A percentile compares a stretch with the other conserved stretches of the same genome.
Conservation (phyloP, 371 early-diverging fungal species). For the Mucor irregularis region DNA sequence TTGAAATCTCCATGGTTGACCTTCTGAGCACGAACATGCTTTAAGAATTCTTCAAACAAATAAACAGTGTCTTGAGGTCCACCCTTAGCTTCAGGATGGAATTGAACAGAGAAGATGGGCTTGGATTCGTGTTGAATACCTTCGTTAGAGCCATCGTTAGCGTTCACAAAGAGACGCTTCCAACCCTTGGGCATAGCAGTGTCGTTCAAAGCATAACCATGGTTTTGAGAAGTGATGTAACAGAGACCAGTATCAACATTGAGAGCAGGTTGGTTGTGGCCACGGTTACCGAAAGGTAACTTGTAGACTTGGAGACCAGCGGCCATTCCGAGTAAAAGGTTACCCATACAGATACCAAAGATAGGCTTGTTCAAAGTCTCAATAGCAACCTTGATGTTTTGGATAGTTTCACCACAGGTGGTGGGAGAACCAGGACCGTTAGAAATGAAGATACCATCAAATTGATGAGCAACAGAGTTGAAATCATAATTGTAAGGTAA, state of each 20-base stretch:
- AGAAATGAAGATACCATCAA: slow-evolving; percentile 91
- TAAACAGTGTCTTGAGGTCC: slow-evolving; percentile 88
- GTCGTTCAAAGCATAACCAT: slow-evolving; percentile 88
- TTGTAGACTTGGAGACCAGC: slow-evolving; percentile 87
- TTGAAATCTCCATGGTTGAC: slow-evolving; percentile 6
- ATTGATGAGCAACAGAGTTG: slow-evolving; percentile 54
- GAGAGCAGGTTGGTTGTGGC: slow-evolving; percentile 94
- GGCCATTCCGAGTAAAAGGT: slow-evolving; percentile 88
- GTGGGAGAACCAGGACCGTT: slow-evolving; percentile 94
- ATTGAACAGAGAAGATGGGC: slow-evolving; percentile 89
- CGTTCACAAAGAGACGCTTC: slow-evolving; percentile 84
- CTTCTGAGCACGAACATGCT: slow-evolving; percentile 28
- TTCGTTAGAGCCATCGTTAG: slow-evolving; percentile 91
- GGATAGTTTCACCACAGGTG: slow-evolving; percentile 64
- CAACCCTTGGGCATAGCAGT: slow-evolving; percentile 66
- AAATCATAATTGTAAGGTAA: slow-evolving; percentile 85
- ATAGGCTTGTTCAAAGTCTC: slow-evolving; percentile 75
- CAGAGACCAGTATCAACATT: slow-evolving; percentile 64
- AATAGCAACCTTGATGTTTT: slow-evolving; percentile 67
- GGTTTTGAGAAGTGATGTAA: slow-evolving; percentile 90
- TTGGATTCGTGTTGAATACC: slow-evolving; percentile 74
- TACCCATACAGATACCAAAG: slow-evolving; percentile 98
- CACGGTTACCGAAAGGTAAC: slow-evolving; percentile 94
- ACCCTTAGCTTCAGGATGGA: slow-evolving; percentile 94
- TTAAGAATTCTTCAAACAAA: slow-evolving; percentile 72